These are phyloP conservation scores for Neonectria neomacrospora DNA, from an alignment of 2,329 filamentous ascomycete genomes.

Conservation along the genomic window DNA sequence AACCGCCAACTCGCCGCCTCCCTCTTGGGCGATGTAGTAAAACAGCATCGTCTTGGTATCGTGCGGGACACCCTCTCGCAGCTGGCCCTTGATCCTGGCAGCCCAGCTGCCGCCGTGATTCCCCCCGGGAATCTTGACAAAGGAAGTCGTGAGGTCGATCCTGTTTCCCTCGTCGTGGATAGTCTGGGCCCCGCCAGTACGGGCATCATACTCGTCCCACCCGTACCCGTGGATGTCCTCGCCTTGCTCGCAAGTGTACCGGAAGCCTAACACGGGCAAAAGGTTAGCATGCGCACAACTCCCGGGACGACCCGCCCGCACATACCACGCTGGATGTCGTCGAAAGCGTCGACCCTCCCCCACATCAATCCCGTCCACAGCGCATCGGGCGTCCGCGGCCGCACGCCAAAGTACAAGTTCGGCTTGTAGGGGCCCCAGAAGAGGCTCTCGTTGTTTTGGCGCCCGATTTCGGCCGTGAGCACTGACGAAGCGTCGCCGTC, in stretches of 20 bases:
- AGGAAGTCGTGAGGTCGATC: slow-evolving; percentile 91
- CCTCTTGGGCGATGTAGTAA: slow-evolving; percentile 87
- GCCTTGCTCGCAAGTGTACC: slow-evolving; percentile 96
- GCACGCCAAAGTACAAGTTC: slow-evolving; percentile 93
- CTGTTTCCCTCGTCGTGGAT: slow-evolving; percentile 91
- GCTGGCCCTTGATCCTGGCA: slow-evolving; percentile 83
- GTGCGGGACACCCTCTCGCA: slow-evolving; percentile 73
- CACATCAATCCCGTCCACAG: slow-evolving; percentile 88
- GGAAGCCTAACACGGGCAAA: slow-evolving; percentile 69
- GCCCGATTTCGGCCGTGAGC: slow-evolving; percentile 61
- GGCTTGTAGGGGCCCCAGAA: slow-evolving; percentile 97
- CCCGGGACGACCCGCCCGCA: slow-evolving; percentile 26
- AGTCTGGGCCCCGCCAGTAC: slow-evolving; percentile 86
- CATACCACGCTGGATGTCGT: slow-evolving; percentile 79
- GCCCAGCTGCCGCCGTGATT: slow-evolving; percentile 91
- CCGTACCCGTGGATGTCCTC: slow-evolving; percentile 95
- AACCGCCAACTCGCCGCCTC: slow-evolving; percentile 72
- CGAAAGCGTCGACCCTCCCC: slow-evolving; percentile 84
- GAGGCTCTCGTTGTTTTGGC: slow-evolving; percentile 80
- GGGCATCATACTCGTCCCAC: slow-evolving; percentile 96
- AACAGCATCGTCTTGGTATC: slow-evolving; percentile 80
- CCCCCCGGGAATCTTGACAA: slow-evolving; percentile 91
- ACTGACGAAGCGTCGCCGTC: slow-evolving; percentile 48
- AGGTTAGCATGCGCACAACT: slow-evolving; percentile 11
- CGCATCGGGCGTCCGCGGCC: slow-evolving; percentile 83